phyloP scores from a whole-genome alignment of 164 flowering plant genomes.

The Tetrastigma voinierianum region DNA sequence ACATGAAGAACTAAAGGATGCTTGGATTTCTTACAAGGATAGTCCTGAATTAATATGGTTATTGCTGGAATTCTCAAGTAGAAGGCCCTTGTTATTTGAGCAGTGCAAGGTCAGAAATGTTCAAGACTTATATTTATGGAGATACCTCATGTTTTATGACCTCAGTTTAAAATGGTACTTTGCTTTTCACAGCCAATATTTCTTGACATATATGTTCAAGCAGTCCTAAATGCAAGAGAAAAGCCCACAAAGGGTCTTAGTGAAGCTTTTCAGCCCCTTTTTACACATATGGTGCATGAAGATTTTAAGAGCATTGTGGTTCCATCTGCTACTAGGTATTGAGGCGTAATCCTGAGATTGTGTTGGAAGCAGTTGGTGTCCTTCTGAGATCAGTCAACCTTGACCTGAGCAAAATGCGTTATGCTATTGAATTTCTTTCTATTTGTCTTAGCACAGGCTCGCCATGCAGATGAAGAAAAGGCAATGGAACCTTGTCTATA shows the following conservation, averaged over 20 bases:
- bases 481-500: constrained; percentile 63
- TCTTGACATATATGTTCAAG: constrained; percentile 79
- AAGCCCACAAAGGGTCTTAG: constrained; percentile 69
- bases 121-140: not conserved
- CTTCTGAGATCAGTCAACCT: constrained; percentile 65
- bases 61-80: constrained; percentile 60
- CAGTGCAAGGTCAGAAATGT: constrained; percentile 58
- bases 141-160: not conserved
- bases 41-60: constrained; percentile 55
- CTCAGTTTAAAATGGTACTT: constrained; percentile 5
- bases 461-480: constrained; percentile 90
- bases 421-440: constrained; percentile 80
- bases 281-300: constrained; percentile 65
- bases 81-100: constrained; percentile 38
- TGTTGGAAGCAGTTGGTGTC: constrained; percentile 76
- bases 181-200: constrained; percentile 64
- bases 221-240: constrained; percentile 77
- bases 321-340: constrained; percentile 86
- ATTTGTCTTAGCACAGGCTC: constrained; percentile 75
- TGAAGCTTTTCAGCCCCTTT: constrained; percentile 78
- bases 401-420: constrained; percentile 93
- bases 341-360: constrained; percentile 97
- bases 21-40: constrained; percentile 68
- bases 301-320: constrained; percentile 68
- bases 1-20: constrained; percentile 66